phyloP scores from a whole-genome alignment of 495 filamentous ascomycete species.

The Podospora bellae-mahoneyi region DNA sequence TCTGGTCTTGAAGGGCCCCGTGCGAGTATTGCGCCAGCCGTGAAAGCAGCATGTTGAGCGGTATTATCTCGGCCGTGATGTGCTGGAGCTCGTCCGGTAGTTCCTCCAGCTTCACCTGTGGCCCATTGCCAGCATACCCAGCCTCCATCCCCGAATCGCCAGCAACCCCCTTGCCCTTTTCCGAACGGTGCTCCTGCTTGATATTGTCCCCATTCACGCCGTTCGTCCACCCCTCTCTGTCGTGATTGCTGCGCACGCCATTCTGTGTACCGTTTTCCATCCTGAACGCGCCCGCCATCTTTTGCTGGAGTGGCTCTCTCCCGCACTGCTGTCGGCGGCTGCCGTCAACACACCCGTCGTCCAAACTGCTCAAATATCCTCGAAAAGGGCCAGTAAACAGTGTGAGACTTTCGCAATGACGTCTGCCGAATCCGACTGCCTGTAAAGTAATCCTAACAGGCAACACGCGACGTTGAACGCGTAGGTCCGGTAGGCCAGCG shows the following conservation, averaged over 20 bases:
- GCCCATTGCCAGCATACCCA: conserved; percentile 16
- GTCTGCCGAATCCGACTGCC: background rate
- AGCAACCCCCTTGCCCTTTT: conserved; percentile 27
- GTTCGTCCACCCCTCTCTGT: conserved; percentile 43
- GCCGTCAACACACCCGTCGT: background rate
- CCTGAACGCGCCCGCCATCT: conserved; percentile 44
- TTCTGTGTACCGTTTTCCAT: conserved; percentile 52
- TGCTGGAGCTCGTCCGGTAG: conserved; percentile 74
- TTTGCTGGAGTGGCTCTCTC: conserved; percentile 20
- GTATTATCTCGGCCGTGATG: conserved; percentile 70
- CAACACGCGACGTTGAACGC: background rate
- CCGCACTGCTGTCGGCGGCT: conserved; percentile 12
- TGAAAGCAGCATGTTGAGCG: conserved; percentile 64
- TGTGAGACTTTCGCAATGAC: background rate
- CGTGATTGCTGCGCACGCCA: conserved; percentile 48
- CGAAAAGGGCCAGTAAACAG: background rate
- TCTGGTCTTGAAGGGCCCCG: conserved; percentile 65
- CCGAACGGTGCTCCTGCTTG: conserved; percentile 18
- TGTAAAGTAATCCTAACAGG: background rate
- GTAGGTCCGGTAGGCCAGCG: background rate
- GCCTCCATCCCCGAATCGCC: conserved; percentile 23
- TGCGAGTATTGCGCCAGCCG: conserved; percentile 80
- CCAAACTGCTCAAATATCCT: background rate
- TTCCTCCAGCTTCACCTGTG: conserved; percentile 42
- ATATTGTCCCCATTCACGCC: conserved; percentile 37